phyloP scores from a whole-genome alignment of 2,329 filamentous ascomycete species.

The Cryphonectria radicalis region DNA sequence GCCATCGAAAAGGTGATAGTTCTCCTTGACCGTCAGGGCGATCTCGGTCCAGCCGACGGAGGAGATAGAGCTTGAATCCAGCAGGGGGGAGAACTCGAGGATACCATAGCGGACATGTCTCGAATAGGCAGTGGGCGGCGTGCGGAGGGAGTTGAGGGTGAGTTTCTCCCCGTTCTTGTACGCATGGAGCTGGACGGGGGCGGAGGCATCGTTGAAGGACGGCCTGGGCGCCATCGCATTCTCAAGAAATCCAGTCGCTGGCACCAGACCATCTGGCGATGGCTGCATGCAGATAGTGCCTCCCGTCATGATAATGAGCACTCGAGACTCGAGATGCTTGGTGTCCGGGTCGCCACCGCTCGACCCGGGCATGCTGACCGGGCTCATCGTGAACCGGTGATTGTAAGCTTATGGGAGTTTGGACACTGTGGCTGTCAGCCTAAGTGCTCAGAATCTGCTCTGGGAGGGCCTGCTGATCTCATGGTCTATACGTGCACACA shows the following conservation, averaged over 20 bases:
- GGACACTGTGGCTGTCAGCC: not conserved
- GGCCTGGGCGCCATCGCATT: slow-evolving; percentile 80
- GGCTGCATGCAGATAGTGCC: slow-evolving; percentile 91
- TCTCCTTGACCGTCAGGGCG: slow-evolving; percentile 75
- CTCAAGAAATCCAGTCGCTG: slow-evolving; percentile 79
- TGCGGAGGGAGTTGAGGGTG: slow-evolving; percentile 71
- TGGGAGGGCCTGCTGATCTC: not conserved
- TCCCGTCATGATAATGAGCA: slow-evolving; percentile 89
- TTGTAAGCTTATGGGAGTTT: not conserved
- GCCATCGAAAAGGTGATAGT: slow-evolving; percentile 87
- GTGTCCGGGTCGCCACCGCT: slow-evolving; percentile 27
- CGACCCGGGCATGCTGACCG: not conserved
- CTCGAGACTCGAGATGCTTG: slow-evolving; percentile 71
- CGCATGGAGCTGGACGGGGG: slow-evolving; percentile 57
- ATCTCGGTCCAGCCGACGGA: slow-evolving; percentile 86
- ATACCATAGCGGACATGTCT: slow-evolving; percentile 83
- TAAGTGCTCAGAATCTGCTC: not conserved
- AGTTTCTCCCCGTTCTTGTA: slow-evolving; percentile 54
- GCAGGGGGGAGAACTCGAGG: slow-evolving; percentile 79
- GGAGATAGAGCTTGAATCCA: slow-evolving; percentile 90
- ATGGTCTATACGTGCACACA: not conserved
- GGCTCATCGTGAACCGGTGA: not conserved
- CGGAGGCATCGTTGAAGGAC: slow-evolving; percentile 80
- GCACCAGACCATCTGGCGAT: slow-evolving; percentile 78
- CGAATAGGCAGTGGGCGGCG: slow-evolving; percentile 78